Percentiles rank a stretch among this genome's conserved stretches.
Evolutionary conservation across 495 filamentous ascomycete genomes (phyloP).

Genomic region (Haplographium delicatum): DNA sequence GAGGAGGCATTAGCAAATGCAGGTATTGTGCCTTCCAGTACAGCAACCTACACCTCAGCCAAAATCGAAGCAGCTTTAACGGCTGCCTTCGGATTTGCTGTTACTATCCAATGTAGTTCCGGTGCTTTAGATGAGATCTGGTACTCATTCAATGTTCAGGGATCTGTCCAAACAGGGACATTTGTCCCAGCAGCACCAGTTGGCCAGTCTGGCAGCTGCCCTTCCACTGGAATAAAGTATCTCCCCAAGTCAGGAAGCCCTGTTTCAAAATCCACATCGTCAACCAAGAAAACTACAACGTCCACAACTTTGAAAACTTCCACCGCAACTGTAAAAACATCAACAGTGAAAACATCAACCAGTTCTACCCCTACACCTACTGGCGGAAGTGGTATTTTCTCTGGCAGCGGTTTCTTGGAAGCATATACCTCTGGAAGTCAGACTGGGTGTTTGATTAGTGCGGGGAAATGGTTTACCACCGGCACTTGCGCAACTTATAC

Average conservation of each 20-base stretch:
- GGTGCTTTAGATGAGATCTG: slow-evolving; percentile 59
- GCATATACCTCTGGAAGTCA: slow-evolving; percentile 45
- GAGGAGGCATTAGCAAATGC: slow-evolving; percentile 48
- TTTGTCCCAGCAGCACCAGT: slow-evolving; percentile 58
- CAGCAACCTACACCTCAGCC: slow-evolving; percentile 51
- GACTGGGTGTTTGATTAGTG: slow-evolving; percentile 66
- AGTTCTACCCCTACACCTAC: slow-evolving; percentile 14
- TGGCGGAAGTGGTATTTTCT: slow-evolving; percentile 23
- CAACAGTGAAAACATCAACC: slow-evolving; percentile 7
- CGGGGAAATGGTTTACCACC: slow-evolving; percentile 61
- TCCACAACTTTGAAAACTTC: neutral
- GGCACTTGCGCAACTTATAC: slow-evolving; percentile 69
- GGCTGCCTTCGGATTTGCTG: slow-evolving; percentile 45
- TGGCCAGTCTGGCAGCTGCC: slow-evolving; percentile 58
- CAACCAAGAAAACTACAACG: slow-evolving; percentile 8
- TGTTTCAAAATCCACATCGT: slow-evolving; percentile 2
- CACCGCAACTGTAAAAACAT: neutral
- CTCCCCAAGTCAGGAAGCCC: slow-evolving; percentile 48
- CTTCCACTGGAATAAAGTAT: slow-evolving; percentile 51
- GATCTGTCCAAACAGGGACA: slow-evolving; percentile 55
- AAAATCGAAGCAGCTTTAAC: slow-evolving; percentile 55
- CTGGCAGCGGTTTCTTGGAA: slow-evolving; percentile 55
- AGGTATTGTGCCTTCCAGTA: slow-evolving; percentile 52
- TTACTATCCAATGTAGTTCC: slow-evolving; percentile 54
- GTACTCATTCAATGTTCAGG: slow-evolving; percentile 68